Base-by-base conservation (phyloP, 495 filamentous ascomycete genomes). In the Penicillium waksmanii region DNA sequence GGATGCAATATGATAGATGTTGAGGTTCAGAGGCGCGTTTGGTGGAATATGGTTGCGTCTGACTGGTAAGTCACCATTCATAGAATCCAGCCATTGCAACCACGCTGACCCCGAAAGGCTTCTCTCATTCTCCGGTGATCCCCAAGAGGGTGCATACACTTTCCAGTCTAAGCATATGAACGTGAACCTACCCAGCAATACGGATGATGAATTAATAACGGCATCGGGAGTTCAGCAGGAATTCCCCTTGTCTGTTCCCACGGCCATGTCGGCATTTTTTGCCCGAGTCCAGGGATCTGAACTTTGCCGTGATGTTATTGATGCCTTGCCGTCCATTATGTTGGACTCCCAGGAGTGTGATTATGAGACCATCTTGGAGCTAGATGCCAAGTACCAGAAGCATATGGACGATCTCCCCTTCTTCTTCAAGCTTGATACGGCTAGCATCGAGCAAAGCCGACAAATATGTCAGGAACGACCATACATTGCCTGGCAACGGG, bases 11-110 rank as follows among this genome's bases (percentile, higher is more conserved):
- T 66, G 43, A 63, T 74, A 10, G 67, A 74, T 19, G 19, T 72
- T 35, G 72, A 74, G 49, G 63, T 72, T n/a, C 64, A 69, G 17
- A 57, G 72, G 58, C 69, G 71, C 1, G 38, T 63, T 2, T 74
- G 71, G 71, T 74, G 71, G 71, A 50, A 58, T n/a, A 66, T 74
- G 62, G 69, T 72, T 1, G 62, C 71, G 38, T 60, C 69, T 18
- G 71, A 74, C 52, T 72, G 71, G 71, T 74, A 61, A n/a, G 46
- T 5, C 33, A n/a, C 36, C 17, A 44, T 44, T 10, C 17, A n/a
- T 44, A 17, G 13, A 18, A 9, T 2, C 17, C 42, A 21, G 47
- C 1, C 10, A 10, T 7, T 38, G n/a, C 2, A 33, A 19, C 27
- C 4, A 23, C 38, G 46, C 62, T 62, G 8, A 68, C 40, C 18